These are phyloP conservation scores for Sindora glabra DNA, from an alignment of 306 rosid genomes.

Conservation along the genomic window DNA sequence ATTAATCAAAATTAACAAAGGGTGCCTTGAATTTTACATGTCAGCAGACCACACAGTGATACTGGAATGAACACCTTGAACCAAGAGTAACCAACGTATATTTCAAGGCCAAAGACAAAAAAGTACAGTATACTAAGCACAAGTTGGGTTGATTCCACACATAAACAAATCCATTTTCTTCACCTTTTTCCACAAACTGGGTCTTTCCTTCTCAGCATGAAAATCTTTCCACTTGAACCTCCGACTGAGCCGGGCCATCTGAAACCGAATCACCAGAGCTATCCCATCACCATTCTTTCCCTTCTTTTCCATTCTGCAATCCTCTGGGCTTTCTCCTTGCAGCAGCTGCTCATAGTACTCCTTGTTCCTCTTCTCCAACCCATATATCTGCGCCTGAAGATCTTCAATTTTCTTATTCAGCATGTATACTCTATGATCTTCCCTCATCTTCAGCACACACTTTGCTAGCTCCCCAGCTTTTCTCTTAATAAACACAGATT, in stretches of 20 bases:
- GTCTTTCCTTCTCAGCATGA: slow-evolving; percentile 18
- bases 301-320: neutral
- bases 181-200: slow-evolving; percentile 51
- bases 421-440: slow-evolving; percentile 72
- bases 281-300: slow-evolving; percentile 28
- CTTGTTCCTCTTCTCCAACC: slow-evolving; percentile 81
- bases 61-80: too few species aligned
- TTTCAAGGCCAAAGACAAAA: too few species aligned
- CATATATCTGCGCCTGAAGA: slow-evolving; percentile 76
- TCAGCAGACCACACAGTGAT: too few species aligned
- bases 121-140: too few species aligned
- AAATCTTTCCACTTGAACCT: slow-evolving; percentile 32
- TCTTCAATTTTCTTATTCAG: slow-evolving; percentile 73
- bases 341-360: slow-evolving; percentile 68
- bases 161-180: slow-evolving; percentile 72
- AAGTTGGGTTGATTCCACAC: slow-evolving; percentile 50
- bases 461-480: slow-evolving; percentile 77
- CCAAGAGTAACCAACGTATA: too few species aligned
- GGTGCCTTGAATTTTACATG: too few species aligned
- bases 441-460: slow-evolving; percentile 72
- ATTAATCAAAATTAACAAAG: too few species aligned
- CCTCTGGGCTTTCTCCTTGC: slow-evolving; percentile 23
- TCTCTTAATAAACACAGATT: slow-evolving; percentile 53
- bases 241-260: slow-evolving; percentile 34
- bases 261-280: slow-evolving; percentile 45